These are phyloP conservation scores for Xanthoceras sorbifolium DNA, from an alignment of 345 rosid genomes.

Conservation along the genomic window DNA sequence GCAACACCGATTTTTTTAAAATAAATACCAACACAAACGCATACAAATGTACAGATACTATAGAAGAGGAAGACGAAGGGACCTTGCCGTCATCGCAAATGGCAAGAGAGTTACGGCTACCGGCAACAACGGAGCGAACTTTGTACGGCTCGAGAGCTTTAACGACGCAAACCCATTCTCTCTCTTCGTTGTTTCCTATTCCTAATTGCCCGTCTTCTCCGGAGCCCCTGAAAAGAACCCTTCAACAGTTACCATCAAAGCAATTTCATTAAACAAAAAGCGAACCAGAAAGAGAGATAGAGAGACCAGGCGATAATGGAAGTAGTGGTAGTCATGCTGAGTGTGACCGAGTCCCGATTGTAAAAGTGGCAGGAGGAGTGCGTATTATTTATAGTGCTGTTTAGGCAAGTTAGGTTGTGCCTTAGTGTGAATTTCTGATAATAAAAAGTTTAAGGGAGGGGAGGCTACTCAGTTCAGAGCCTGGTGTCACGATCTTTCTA, in stretches of 20 bases:
- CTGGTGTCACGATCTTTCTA: too few relatives aligned
- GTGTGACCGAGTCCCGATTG: too few relatives aligned
- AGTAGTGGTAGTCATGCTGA: constrained; percentile 42
- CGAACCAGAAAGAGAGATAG: constrained; percentile 10
- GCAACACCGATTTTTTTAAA: background rate
- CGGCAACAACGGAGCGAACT: constrained; percentile 89
- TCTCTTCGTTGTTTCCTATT: constrained; percentile 77
- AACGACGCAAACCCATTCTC: constrained; percentile 72
- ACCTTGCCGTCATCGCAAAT: constrained; percentile 97
- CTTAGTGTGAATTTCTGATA: too few relatives aligned
- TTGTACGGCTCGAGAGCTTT: constrained; percentile 63
- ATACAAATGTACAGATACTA: background rate
- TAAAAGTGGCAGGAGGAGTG: too few relatives aligned
- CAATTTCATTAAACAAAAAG: background rate
- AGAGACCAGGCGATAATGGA: constrained; percentile 53
- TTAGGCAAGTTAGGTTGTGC: too few relatives aligned
- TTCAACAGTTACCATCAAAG: background rate
- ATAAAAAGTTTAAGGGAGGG: too few relatives aligned
- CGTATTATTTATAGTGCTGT: too few relatives aligned
- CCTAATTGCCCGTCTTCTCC: constrained; percentile 99
- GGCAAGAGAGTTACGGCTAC: constrained; percentile 98
- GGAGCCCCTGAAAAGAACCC: constrained; percentile 65
- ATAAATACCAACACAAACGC: background rate
- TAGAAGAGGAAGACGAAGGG: background rate
- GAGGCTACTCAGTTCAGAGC: too few relatives aligned